Conservation (phyloP, 2,329 filamentous ascomycete genomes). For the Epichloe elymi region DNA sequence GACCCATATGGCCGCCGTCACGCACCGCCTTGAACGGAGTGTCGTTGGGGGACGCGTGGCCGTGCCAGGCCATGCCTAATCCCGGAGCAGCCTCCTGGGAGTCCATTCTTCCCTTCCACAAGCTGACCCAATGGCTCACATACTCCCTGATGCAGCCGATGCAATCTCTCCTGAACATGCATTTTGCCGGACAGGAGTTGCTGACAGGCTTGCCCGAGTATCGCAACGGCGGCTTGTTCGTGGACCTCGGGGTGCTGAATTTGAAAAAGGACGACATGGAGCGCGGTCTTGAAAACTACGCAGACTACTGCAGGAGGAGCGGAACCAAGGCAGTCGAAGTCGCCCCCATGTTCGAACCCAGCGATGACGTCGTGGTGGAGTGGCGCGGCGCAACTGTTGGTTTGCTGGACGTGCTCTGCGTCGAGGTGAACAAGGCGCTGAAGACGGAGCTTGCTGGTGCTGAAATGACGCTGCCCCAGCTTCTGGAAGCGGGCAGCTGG, state of each 20-base stretch:
- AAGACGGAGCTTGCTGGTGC: conserved; percentile 50
- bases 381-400: conserved; percentile 53
- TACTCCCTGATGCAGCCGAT: conserved; percentile 92
- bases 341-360: conserved; percentile 44
- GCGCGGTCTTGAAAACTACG: conserved; percentile 50
- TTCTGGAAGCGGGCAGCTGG: conserved; percentile 94
- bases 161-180: conserved; percentile 64
- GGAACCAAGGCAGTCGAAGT: conserved; percentile 48
- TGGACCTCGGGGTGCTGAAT: conserved; percentile 69
- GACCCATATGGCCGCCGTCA: conserved; percentile 77
- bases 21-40: conserved; percentile 78
- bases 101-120: conserved; percentile 81
- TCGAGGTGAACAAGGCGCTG: conserved; percentile 48
- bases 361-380: conserved; percentile 50
- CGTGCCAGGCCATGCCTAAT: conserved; percentile 67
- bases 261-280: conserved; percentile 58
- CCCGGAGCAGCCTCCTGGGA: conserved; percentile 48
- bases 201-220: conserved; percentile 86
- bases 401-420: conserved; percentile 40
- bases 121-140: conserved; percentile 86
- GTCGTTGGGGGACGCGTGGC: conserved; percentile 89
- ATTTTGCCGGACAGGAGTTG: conserved; percentile 69
- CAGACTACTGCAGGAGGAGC: conserved; percentile 57
- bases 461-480: conserved; percentile 69
- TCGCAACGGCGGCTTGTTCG: conserved; percentile 77